Percentiles rank a stretch among this genome's conserved stretches.
These are phyloP conservation scores for Arabidopsis hybrid DNA, from an alignment of 441 rosid species.

Conservation along the genomic window DNA sequence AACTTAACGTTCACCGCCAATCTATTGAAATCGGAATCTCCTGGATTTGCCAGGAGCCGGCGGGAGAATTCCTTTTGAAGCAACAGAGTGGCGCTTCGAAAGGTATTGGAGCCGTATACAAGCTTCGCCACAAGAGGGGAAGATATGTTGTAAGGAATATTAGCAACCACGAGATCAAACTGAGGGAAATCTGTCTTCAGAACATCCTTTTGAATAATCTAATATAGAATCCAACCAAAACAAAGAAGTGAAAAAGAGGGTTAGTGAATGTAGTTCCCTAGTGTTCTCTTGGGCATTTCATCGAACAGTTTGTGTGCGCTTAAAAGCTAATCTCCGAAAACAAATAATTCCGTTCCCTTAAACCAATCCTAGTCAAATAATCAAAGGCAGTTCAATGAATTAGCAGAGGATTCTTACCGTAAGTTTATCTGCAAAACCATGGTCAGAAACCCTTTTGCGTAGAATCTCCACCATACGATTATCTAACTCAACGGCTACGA, in stretches of 20 bases:
- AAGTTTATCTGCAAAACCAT: slow-evolving; percentile 52
- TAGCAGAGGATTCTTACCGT: slow-evolving; percentile 50
- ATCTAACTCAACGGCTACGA: slow-evolving; percentile 83
- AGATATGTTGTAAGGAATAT: slow-evolving; percentile 86
- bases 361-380: background rate
- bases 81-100: slow-evolving; percentile 78
- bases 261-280: background rate
- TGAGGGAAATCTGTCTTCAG: slow-evolving; percentile 73
- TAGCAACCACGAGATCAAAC: slow-evolving; percentile 83
- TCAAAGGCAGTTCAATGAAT: background rate
- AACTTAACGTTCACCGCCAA: slow-evolving; percentile 88
- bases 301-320: slow-evolving; percentile 47
- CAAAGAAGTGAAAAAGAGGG: background rate
- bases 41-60: slow-evolving; percentile 80
- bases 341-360: background rate
- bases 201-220: slow-evolving; percentile 80
- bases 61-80: slow-evolving; percentile 93
- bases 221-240: slow-evolving; percentile 44
- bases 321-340: background rate
- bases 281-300: slow-evolving; percentile 49
- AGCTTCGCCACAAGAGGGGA: slow-evolving; percentile 85
- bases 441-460: slow-evolving; percentile 55
- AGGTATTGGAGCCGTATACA: slow-evolving; percentile 67
- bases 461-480: slow-evolving; percentile 79
- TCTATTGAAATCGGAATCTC: slow-evolving; percentile 83